Evolutionary conservation across 2,329 filamentous ascomycete species (phyloP).

Genomic region (Fusarium phyllophilum): DNA sequence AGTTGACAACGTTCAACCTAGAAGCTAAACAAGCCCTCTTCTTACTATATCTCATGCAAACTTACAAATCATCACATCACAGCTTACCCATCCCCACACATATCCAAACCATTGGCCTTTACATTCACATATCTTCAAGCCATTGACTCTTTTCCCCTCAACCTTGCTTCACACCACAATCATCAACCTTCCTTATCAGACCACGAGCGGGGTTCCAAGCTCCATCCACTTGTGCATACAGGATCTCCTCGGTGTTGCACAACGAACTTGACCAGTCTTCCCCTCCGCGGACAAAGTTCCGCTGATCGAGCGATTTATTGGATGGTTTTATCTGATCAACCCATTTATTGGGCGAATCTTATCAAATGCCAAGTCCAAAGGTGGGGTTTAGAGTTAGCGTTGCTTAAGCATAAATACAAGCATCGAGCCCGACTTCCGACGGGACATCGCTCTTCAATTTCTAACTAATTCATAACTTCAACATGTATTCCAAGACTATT

Average conservation of each 20-base stretch:
- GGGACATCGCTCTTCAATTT: neutral
- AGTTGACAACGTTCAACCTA: neutral
- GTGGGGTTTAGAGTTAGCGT: neutral
- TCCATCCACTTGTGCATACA: neutral
- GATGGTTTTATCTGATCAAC: neutral
- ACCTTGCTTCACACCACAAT: neutral
- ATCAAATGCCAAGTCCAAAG: neutral
- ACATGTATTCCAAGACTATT: constrained; percentile 16
- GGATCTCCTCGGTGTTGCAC: neutral
- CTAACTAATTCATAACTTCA: neutral
- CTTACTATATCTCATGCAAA: neutral
- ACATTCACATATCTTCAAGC: neutral
- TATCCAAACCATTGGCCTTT: neutral
- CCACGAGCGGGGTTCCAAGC: neutral
- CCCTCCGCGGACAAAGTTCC: neutral
- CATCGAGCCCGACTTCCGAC: neutral
- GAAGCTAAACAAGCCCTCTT: neutral
- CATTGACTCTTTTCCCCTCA: neutral
- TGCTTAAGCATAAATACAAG: constrained; percentile 27
- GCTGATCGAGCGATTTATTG: neutral
- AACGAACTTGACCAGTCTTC: neutral
- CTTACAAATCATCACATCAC: neutral
- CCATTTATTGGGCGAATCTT: neutral
- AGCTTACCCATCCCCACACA: neutral
- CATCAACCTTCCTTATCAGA: neutral